Base-by-base conservation (phyloP, 1,284 basidiomycete species). In the Dichomitus squalens region DNA sequence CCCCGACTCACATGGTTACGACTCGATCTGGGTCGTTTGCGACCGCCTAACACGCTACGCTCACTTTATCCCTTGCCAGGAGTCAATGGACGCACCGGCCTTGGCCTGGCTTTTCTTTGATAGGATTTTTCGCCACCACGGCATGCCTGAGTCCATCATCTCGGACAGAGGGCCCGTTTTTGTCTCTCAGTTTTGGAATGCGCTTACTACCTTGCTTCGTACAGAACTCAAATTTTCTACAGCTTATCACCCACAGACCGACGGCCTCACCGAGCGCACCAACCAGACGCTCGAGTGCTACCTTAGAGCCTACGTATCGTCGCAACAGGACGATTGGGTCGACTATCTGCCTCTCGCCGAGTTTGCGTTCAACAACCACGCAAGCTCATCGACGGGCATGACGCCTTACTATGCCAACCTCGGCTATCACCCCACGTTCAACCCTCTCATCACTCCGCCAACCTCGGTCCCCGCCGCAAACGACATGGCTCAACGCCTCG, bases 251-350 rank as follows among this genome's bases (percentile, higher is more conserved):
- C 78, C 77, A 0, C 68, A 80, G 57, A 71, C 75, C 0, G 74
- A 83, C 54, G 76, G 80, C 0, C 75, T 80, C 59, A 40, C 61
- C 4, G 61, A 68, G 41, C 34, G 55, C 16, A 53, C 49, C 16
- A 67, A 66, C 21, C 64, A 62, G 27, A 68, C 63, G 0, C 58
- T 84, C 1, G 75, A 82, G 60, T 68, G 70, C 0, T 77, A 74
- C 58, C 65, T 81, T 1, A 68, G 70, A 4, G 59, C 68, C 6
- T 78, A 73, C 53, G 66, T 65, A 50, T 72, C 70, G 7, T 76
- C 79, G 59, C 64, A 78, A 38, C 80, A 82, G 56, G 69, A 75
- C 55, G 68, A 81, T 55, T 84, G 81, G 81, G 65, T 69, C 0
- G 66, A 74, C 3, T 73, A 73, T 16, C 70, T 83, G 0, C 72